Evolutionary conservation across 2,329 filamentous ascomycete genomes (phyloP).

Genomic region (Trichoderma aggressivum): DNA sequence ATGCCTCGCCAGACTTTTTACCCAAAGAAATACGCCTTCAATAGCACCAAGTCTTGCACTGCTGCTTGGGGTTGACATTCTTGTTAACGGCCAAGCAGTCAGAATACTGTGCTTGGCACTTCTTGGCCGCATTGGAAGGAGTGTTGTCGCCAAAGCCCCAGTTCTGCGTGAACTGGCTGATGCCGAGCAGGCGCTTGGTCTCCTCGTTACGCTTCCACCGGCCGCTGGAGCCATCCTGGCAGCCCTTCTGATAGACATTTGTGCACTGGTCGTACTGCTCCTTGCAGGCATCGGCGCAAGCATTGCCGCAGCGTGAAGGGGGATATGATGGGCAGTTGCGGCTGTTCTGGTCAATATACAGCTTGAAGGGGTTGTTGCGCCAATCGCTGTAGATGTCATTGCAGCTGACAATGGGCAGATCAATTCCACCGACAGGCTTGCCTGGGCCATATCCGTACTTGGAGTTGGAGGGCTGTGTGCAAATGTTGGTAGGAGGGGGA

Average conservation of each 20-base stretch:
- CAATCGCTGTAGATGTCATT: slow-evolving; percentile 49
- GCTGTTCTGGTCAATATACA: slow-evolving; percentile 46
- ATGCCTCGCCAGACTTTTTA: not conserved
- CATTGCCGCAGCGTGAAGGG: slow-evolving; percentile 35
- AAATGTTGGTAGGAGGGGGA: slow-evolving; percentile 50
- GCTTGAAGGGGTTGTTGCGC: slow-evolving; percentile 46
- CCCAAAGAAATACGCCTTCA: slow-evolving; percentile 16
- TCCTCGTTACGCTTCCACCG: slow-evolving; percentile 27
- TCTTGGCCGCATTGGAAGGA: slow-evolving; percentile 33
- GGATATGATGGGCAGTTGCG: slow-evolving; percentile 44
- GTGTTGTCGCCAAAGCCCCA: slow-evolving; percentile 33
- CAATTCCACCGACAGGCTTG: slow-evolving; percentile 51
- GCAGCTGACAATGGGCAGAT: slow-evolving; percentile 52
- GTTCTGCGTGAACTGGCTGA: slow-evolving; percentile 14
- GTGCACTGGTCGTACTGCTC: slow-evolving; percentile 49
- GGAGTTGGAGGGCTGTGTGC: slow-evolving; percentile 51
- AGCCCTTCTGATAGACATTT: slow-evolving; percentile 48
- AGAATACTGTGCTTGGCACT: slow-evolving; percentile 48
- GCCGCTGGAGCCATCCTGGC: slow-evolving; percentile 35
- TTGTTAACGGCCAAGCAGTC: slow-evolving; percentile 47
- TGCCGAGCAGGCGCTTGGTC: slow-evolving; percentile 21
- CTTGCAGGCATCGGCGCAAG: slow-evolving; percentile 52
- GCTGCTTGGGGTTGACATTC: slow-evolving; percentile 33
- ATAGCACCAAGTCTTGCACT: slow-evolving; percentile 41
- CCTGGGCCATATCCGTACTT: slow-evolving; percentile 66